These are phyloP conservation scores for Aspergillus sp. DNA, from an alignment of 2,329 filamentous ascomycete species.

Conservation along the genomic window DNA sequence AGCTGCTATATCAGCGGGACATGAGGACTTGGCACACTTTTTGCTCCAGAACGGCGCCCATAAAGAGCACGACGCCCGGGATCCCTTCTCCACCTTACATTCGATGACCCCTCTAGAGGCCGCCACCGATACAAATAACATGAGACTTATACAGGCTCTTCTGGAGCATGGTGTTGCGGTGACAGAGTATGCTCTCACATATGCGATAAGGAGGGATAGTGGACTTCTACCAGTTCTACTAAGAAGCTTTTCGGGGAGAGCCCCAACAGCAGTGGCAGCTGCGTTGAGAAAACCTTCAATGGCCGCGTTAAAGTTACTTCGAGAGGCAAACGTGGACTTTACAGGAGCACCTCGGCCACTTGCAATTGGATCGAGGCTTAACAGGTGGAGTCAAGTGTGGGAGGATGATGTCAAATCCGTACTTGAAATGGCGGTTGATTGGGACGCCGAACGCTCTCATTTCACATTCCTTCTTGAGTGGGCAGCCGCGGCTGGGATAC, in stretches of 20 bases:
- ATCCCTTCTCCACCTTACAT: neutral
- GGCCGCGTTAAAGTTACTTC: neutral
- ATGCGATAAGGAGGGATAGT: neutral
- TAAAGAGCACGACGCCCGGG: neutral
- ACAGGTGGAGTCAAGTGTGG: too few relatives aligned
- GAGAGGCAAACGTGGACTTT: neutral
- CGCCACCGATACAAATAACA: neutral
- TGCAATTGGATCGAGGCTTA: too few relatives aligned
- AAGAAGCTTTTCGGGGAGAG: neutral
- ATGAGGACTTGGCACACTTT: neutral
- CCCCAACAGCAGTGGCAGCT: neutral
- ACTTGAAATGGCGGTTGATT: neutral
- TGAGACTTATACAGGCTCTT: neutral
- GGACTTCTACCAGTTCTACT: neutral
- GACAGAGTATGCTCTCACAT: neutral
- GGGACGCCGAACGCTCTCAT: rapidly evolving
- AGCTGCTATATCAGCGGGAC: slow-evolving; percentile 3
- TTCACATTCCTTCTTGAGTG: neutral
- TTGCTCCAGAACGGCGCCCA: neutral
- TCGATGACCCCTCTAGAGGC: neutral
- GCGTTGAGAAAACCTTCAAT: neutral
- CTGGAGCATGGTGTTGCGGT: neutral
- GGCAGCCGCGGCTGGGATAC: neutral
- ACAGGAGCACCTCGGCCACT: neutral
- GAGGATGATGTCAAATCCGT: neutral